phyloP scores from a whole-genome alignment of 345 rosid genomes.

The Linum lewisii region DNA sequence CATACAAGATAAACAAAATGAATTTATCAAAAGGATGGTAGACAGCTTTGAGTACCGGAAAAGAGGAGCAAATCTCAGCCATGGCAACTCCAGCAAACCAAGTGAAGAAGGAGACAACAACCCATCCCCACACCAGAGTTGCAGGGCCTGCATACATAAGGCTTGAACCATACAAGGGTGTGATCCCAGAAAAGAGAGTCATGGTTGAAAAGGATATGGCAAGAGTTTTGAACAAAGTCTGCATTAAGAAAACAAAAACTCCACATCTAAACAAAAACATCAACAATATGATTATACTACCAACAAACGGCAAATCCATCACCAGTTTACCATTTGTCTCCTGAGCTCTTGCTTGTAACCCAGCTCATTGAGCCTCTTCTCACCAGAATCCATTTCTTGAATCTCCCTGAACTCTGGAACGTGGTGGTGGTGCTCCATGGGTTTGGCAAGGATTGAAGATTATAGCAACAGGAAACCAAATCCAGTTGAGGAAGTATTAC shows the following conservation, averaged over 20 bases:
- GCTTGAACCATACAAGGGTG: slow-evolving; percentile 55
- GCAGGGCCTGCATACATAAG: slow-evolving; percentile 52
- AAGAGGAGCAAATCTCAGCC: slow-evolving; percentile 67
- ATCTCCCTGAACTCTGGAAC: not conserved
- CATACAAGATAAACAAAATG: slow-evolving; percentile 3
- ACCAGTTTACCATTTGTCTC: slow-evolving; percentile 13
- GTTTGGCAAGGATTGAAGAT: not conserved
- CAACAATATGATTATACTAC: not conserved
- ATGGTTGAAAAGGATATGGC: slow-evolving; percentile 57
- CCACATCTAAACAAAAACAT: not conserved
- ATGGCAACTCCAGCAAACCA: slow-evolving; percentile 52
- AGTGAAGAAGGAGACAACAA: slow-evolving; percentile 53
- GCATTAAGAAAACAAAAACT: slow-evolving; percentile 5
- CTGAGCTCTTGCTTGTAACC: slow-evolving; percentile 22
- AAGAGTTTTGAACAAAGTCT: slow-evolving; percentile 52
- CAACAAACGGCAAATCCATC: not conserved
- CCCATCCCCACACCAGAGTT: slow-evolving; percentile 59
- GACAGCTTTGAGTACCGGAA: slow-evolving; percentile 28
- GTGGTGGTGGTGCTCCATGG: not conserved
- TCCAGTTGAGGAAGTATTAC: not conserved
- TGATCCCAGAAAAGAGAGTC: slow-evolving; percentile 53
- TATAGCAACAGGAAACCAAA: not conserved
- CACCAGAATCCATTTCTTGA: slow-evolving; percentile 13
- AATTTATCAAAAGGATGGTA: not conserved
- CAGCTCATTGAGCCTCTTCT: slow-evolving; percentile 20